Percentiles rank a stretch among this genome's conserved stretches.
These are phyloP conservation scores for Streptanthus diversifolius DNA, from an alignment of 345 rosid species.

Conservation along the genomic window DNA sequence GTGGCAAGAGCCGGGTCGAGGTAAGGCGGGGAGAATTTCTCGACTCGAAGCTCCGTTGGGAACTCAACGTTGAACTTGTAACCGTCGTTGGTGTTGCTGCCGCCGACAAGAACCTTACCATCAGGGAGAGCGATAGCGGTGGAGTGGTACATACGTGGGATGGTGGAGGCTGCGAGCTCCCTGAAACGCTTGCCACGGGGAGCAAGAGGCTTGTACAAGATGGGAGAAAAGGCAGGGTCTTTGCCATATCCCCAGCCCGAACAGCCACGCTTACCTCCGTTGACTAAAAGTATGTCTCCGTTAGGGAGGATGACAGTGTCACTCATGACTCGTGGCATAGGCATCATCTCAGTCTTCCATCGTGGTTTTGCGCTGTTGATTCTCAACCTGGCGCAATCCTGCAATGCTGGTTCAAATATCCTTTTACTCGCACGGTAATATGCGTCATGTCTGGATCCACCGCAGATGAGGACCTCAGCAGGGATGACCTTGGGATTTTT, in stretches of 20 bases:
- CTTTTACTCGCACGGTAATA: conserved; percentile 39
- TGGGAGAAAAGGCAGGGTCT: conserved; percentile 60
- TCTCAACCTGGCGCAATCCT: conserved; percentile 58
- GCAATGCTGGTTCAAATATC: conserved; percentile 39
- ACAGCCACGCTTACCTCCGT: conserved; percentile 67
- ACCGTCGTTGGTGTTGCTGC: conserved; percentile 71
- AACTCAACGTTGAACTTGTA: conserved; percentile 47
- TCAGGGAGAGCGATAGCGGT: conserved; percentile 48
- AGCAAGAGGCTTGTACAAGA: conserved; percentile 40
- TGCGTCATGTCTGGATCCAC: conserved; percentile 52
- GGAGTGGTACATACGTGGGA: conserved; percentile 77
- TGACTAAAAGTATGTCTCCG: conserved; percentile 62
- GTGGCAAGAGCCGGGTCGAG: conserved; percentile 38
- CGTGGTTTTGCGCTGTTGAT: conserved; percentile 43
- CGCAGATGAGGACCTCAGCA: conserved; percentile 57
- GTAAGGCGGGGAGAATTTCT: conserved; percentile 76
- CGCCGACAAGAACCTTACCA: conserved; percentile 55
- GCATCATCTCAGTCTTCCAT: conserved; percentile 72
- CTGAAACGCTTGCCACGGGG: conserved; percentile 32
- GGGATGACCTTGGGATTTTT: conserved; percentile 22
- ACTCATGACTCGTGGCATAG: conserved; percentile 63
- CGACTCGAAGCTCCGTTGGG: conserved; percentile 68
- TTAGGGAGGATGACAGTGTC: conserved; percentile 68
- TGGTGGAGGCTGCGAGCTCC: conserved; percentile 37
- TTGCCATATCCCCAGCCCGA: conserved; percentile 67